Evolutionary conservation across 768 basidiomycete species (phyloP), one percentile per base, ranked within the genome.

Genomic region (Collybia mongolica): DNA sequence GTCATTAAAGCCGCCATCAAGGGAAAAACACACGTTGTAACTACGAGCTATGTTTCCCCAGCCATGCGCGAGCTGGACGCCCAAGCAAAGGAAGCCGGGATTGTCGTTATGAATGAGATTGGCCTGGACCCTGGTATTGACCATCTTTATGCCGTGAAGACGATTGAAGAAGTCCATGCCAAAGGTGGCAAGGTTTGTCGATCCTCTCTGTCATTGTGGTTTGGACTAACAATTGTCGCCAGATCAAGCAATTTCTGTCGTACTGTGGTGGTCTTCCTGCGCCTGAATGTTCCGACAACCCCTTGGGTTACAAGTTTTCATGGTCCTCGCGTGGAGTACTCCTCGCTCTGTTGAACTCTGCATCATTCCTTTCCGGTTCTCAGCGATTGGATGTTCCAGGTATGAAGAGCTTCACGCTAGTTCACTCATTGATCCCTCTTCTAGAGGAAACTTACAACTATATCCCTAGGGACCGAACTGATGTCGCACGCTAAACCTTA

Each of bases 281-380:
- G 0, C 91, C 93, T 6, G 87, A 92, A 60, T 88, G 88, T 63
- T 83, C 93, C 3, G 84, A 86, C 62, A 99, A 98, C 74, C 94
- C 97, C 2, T 86, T 98, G 49, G 96, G 96, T 9, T 99, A 98
- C 84, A 98, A 98, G 69, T 98, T 99, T 75, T 97, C 93, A 32
- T 98, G 97, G 97, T 96, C 93, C 6, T 90, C 94, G 6, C 88
- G 93, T 18, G 96, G 95, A 45, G 94, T 95, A 39, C 86, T 99
- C 48, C 88, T 98, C 58, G 96, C 97, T 2, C 82, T 98, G 45
- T 82, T 94, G 60, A 98, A 98, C 76, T 76, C 81, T 29, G 97
- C 93, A 17, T 85, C 89, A 2, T 94, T 87, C 72, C 76, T 88
- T 62, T 75, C 83, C 35, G 72, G 79, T 47, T 82, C 85, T 26